Evolutionary conservation across 441 rosid species (phyloP).

Genomic region (Corymbia citriodora): DNA sequence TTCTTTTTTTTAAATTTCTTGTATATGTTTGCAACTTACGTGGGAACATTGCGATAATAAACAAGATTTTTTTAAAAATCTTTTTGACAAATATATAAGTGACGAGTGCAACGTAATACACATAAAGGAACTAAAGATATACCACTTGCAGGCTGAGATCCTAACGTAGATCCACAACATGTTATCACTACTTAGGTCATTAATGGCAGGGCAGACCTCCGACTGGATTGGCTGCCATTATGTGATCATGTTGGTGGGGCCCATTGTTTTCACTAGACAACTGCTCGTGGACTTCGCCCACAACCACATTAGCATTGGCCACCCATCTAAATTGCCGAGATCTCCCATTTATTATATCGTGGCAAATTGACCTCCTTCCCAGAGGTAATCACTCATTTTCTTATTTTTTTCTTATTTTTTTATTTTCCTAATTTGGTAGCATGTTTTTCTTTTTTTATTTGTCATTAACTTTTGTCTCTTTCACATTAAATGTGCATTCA

Average conservation of each 20-base stretch:
- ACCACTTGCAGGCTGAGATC: background rate
- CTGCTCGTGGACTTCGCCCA: background rate
- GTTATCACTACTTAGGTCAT: too few species aligned
- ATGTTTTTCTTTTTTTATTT: too few species aligned
- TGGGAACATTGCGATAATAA: too few species aligned
- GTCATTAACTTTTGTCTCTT: too few species aligned
- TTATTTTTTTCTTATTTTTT: too few species aligned
- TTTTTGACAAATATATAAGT: background rate
- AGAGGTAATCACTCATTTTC: too few species aligned
- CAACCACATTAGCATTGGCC: background rate
- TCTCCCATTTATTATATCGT: too few species aligned
- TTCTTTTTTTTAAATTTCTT: background rate
- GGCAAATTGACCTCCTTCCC: background rate
- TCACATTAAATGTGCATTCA: too few species aligned
- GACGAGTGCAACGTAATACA: background rate
- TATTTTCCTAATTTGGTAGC: too few species aligned
- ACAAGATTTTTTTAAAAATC: too few species aligned
- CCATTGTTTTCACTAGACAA: too few species aligned
- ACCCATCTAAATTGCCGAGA: background rate
- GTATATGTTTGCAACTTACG: background rate
- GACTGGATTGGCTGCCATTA: background rate
- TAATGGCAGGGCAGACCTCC: fast-evolving
- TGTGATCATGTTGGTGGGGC: background rate
- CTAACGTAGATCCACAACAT: too few species aligned
- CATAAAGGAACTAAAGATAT: background rate